phyloP scores from a whole-genome alignment of 1,284 basidiomycete genomes.

The Tilletia setariae region DNA sequence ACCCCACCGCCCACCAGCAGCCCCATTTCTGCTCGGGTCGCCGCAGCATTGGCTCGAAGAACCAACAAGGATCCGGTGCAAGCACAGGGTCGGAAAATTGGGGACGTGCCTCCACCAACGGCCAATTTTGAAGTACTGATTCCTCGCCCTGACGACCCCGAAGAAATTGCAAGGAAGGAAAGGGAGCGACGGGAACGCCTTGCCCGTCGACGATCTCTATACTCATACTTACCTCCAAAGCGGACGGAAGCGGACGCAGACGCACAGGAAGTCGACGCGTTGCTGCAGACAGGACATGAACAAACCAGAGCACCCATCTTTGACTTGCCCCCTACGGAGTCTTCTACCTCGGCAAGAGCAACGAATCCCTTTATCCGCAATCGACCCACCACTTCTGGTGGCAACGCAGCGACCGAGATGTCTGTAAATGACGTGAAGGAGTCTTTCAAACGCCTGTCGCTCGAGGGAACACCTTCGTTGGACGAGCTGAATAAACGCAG shows the following conservation, averaged over 20 bases:
- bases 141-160: neutral
- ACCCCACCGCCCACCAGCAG: neutral
- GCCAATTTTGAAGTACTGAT: neutral
- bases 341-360: neutral
- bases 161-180: neutral
- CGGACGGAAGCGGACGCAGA: slow-evolving; percentile 25
- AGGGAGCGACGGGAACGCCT: slow-evolving; percentile 8
- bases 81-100: neutral
- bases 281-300: neutral
- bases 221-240: slow-evolving; percentile 30
- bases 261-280: neutral
- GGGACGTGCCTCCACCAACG: neutral
- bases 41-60: neutral
- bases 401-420: neutral
- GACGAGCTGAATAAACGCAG: neutral
- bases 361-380: slow-evolving; percentile 1
- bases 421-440: neutral
- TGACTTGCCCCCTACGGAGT: neutral
- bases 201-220: slow-evolving; percentile 34
- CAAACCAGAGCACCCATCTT: neutral
- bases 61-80: neutral
- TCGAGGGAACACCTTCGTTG: neutral
- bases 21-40: neutral
- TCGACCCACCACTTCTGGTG: neutral
- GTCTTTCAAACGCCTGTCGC: slow-evolving; percentile 9